phyloP scores from a whole-genome alignment of 192 early-diverging fungal genomes.

The Thamnidium elegans region DNA sequence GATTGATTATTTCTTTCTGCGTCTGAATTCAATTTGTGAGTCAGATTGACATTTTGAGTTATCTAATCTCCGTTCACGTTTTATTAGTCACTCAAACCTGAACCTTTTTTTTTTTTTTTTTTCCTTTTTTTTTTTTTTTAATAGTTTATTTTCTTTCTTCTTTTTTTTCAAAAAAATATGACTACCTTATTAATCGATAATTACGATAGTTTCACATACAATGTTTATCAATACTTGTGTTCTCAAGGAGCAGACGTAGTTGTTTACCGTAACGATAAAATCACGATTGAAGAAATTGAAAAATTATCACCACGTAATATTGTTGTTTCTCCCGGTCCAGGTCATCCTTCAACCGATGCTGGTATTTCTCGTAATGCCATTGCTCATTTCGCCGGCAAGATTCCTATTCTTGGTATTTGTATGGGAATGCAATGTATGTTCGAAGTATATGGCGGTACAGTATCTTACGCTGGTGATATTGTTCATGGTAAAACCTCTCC shows the following conservation, averaged over 20 bases:
- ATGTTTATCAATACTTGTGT: conserved; percentile 94
- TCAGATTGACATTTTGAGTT: neutral
- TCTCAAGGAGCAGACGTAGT: conserved; percentile 88
- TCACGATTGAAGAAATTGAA: conserved; percentile 80
- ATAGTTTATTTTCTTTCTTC: neutral
- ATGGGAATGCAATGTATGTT: conserved; percentile 98
- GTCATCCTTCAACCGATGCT: conserved; percentile 85
- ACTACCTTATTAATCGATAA: conserved; percentile 91
- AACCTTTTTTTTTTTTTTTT: conserved; percentile 11
- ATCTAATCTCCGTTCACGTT: too few relatives aligned
- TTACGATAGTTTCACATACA: conserved; percentile 99
- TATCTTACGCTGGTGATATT: conserved; percentile 93
- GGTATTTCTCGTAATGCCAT: conserved; percentile 91
- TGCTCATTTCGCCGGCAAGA: conserved; percentile 83
- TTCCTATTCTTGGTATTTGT: conserved; percentile 97
- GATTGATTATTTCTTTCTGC: too few relatives aligned
- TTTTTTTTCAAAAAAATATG: conserved; percentile 29
- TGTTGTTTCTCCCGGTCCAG: conserved; percentile 96
- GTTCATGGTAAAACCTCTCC: conserved; percentile 93
- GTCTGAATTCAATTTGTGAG: neutral
- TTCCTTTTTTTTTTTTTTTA: neutral
- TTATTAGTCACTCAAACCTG: too few relatives aligned
- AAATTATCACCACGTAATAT: conserved; percentile 88
- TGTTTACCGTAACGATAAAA: conserved; percentile 93
- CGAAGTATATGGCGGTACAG: conserved; percentile 91